phyloP scores from a whole-genome alignment of 371 early-diverging fungal species.

The Gilbertella persicaria region DNA sequence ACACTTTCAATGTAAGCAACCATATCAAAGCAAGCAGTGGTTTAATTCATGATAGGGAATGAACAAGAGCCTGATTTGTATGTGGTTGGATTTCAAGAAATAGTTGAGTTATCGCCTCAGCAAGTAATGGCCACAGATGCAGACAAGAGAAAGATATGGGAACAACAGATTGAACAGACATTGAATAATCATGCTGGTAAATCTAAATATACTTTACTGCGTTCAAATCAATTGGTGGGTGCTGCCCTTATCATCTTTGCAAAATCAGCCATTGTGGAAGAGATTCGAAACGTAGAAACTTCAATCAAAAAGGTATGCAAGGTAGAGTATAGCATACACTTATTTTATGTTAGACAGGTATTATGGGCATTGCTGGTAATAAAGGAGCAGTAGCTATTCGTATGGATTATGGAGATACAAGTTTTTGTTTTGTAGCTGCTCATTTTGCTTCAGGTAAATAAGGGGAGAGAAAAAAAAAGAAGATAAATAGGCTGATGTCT shows the following conservation, averaged over 20 bases:
- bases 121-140: slow-evolving; percentile 84
- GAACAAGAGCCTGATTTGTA: slow-evolving; percentile 75
- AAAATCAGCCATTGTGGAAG: slow-evolving; percentile 60
- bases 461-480: no score
- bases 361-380: slow-evolving; percentile 85
- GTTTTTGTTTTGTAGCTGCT: slow-evolving; percentile 86
- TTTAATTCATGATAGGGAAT: slow-evolving; percentile 19
- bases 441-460: slow-evolving; percentile 92
- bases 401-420: slow-evolving; percentile 84
- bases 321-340: neutral
- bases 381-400: slow-evolving; percentile 89
- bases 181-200: slow-evolving; percentile 48
- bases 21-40: neutral
- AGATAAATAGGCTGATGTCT: no score
- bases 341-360: slow-evolving; percentile 58
- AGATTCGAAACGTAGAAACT: slow-evolving; percentile 85
- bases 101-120: slow-evolving; percentile 88
- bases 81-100: slow-evolving; percentile 92
- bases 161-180: slow-evolving; percentile 60
- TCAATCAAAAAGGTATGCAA: slow-evolving; percentile 70
- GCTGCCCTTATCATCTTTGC: slow-evolving; percentile 84
- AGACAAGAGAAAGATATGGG: slow-evolving; percentile 63
- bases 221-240: slow-evolving; percentile 88
- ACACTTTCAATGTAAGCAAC: slow-evolving; percentile 44
- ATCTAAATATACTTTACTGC: slow-evolving; percentile 70